These are phyloP conservation scores for Aspergillus panamensis DNA, from an alignment of 495 filamentous ascomycete genomes.

Conservation along the genomic window DNA sequence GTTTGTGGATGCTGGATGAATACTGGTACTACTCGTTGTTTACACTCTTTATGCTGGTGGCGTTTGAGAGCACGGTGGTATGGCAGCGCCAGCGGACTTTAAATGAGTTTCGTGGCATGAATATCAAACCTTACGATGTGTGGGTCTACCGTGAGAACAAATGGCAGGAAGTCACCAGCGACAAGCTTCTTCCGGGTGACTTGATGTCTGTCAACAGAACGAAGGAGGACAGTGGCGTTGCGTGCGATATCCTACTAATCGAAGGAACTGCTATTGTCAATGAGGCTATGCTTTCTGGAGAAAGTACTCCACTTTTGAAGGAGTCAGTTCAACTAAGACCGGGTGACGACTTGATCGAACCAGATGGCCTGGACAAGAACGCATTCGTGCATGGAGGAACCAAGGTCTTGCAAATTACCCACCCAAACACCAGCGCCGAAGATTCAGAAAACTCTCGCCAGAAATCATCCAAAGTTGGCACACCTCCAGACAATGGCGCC, in stretches of 20 bases:
- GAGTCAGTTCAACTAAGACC: conserved; percentile 93
- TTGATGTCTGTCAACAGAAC: conserved; percentile 90
- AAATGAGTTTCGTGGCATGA: conserved; percentile 97
- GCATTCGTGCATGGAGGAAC: conserved; percentile 95
- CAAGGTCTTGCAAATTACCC: conserved; percentile 93
- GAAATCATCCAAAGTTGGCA: conserved; percentile 63
- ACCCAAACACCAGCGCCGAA: conserved; percentile 68
- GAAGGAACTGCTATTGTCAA: conserved; percentile 97
- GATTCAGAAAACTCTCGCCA: conserved; percentile 56
- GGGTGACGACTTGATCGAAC: conserved; percentile 75
- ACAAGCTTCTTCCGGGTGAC: conserved; percentile 94
- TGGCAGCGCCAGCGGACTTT: conserved; percentile 98
- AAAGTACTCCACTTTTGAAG: conserved; percentile 95
- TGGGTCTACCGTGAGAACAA: conserved; percentile 81
- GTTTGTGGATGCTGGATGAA: conserved; percentile 97
- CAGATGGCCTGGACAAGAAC: conserved; percentile 93
- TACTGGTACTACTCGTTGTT: conserved; percentile 99
- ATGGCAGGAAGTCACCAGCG: conserved; percentile 88
- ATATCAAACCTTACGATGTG: conserved; percentile 94
- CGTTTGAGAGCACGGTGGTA: conserved; percentile 97
- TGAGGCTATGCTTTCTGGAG: conserved; percentile 97
- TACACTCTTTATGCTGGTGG: conserved; percentile 95
- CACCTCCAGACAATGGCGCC: conserved; percentile 86
- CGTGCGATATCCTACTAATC: conserved; percentile 93
- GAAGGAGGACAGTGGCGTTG: conserved; percentile 95